These are phyloP conservation scores for Lentinula aciculospora DNA, from an alignment of 768 basidiomycete genomes.

Conservation along the genomic window DNA sequence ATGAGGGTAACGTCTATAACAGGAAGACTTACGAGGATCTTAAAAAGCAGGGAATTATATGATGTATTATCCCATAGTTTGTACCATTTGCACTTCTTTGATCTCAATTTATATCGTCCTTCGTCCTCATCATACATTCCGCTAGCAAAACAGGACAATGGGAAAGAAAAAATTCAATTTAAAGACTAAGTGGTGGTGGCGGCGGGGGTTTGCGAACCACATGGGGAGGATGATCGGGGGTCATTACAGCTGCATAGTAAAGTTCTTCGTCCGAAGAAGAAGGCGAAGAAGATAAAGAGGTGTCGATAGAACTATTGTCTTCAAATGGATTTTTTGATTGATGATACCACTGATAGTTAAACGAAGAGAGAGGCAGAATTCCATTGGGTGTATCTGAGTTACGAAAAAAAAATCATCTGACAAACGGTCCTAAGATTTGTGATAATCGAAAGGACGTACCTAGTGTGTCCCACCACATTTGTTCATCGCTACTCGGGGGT, in stretches of 20 bases:
- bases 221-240: slow-evolving; percentile 31
- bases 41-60: slow-evolving; percentile 92
- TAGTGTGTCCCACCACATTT: slow-evolving; percentile 74
- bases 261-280: slow-evolving; percentile 85
- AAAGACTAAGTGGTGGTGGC: background rate
- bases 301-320: slow-evolving; percentile 41
- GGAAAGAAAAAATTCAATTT: background rate
- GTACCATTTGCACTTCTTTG: background rate
- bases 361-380: slow-evolving; percentile 37
- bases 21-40: slow-evolving; percentile 96
- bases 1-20: slow-evolving; percentile 98
- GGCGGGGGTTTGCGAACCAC: slow-evolving; percentile 1
- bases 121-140: too few relatives aligned
- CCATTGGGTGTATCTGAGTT: slow-evolving; percentile 54
- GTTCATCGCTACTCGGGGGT: slow-evolving; percentile 75
- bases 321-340: slow-evolving; percentile 63
- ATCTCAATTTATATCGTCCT: background rate
- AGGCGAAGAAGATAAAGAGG: slow-evolving; percentile 66
- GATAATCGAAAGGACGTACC: slow-evolving; percentile 48
- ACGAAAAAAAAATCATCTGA: slow-evolving; percentile 4
- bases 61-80: slow-evolving; percentile 12
- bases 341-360: slow-evolving; percentile 16
- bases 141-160: background rate
- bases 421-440: background rate
- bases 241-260: slow-evolving; percentile 67